Percentiles rank a stretch among this genome's conserved stretches.
Evolutionary conservation across 2,329 filamentous ascomycete genomes (phyloP).

Genomic region (Phyllosticta capitalensis): DNA sequence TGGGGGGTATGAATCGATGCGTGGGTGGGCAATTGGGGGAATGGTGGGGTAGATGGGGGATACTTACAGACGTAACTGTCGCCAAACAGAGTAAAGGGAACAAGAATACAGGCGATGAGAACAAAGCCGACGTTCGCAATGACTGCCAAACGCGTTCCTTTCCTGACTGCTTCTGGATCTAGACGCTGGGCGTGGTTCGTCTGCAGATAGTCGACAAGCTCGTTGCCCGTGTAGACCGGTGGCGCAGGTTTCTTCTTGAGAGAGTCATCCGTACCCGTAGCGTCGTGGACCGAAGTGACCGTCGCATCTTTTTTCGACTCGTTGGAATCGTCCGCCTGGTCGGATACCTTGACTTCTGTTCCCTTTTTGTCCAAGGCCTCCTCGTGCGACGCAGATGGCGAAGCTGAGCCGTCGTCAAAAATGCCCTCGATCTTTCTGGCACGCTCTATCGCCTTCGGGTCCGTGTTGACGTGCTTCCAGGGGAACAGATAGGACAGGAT

Average conservation of each 20-base stretch:
- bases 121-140: constrained; percentile 28
- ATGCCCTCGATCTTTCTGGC: constrained; percentile 24
- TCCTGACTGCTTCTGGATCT: constrained; percentile 28
- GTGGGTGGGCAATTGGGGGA: background rate
- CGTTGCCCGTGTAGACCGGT: constrained; percentile 28
- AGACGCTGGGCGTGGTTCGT: constrained; percentile 33
- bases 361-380: background rate
- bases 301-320: background rate
- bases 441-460: constrained; percentile 17
- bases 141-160: constrained; percentile 29
- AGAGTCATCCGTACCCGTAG: background rate
- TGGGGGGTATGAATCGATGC: background rate
- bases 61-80: constrained; percentile 25
- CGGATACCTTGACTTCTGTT: background rate
- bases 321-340: background rate
- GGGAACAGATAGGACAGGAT: constrained; percentile 27
- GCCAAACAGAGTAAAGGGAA: constrained; percentile 33
- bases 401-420: background rate
- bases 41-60: background rate
- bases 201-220: constrained; percentile 35
- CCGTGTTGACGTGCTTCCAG: constrained; percentile 16
- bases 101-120: constrained; percentile 27
- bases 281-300: background rate
- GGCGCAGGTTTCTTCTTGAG: constrained; percentile 1
- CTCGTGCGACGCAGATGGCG: background rate